Base-by-base conservation (phyloP, 2,329 filamentous ascomycete genomes). In the Elsinoe arachidis region DNA sequence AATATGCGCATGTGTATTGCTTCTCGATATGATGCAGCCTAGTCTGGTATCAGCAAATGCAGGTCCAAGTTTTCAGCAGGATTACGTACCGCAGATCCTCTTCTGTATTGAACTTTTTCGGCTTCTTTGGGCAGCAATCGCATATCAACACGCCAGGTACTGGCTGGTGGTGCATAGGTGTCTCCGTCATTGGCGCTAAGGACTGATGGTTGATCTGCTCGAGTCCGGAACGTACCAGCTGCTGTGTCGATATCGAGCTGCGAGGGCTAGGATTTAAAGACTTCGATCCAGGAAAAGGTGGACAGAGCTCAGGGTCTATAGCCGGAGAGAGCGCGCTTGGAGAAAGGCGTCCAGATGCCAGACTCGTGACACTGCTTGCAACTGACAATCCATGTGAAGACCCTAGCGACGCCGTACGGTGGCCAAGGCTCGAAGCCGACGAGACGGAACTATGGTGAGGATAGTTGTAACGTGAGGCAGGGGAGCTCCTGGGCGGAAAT, bases 61-160 rank as follows among this genome's bases (percentile, higher is more conserved):
- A 41, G 5, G 19, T 6, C 33, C 30, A 33, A 19, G 9, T 21
- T 9, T 34, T 47, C 26, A 30, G 30, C 38, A 33, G 10, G 55
- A 38, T 2, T 62, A 75, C 84, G 74, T 82, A 96, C 91, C 84
- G 84, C 57, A 97, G 76, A 63, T 96, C 89, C 62, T 92, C 87
- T 61, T 83, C 79, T 3, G 83, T 88, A 64, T 95, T 89, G 66
- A 96, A 96, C 68, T 95, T 95, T 73, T 95, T 96, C 1, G 91
- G 91, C 73, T 96, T 96, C 73, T 96, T 96, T 0, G 90, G 91
- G 72, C 91, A 97, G 71, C 92, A 97, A 67, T 96, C 90, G 73
- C 91, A 97, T 73, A 96, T 84, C 65, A 78, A 85, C 33, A 81
- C 69, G 17, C 81, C 81, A n/a, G 54, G 41, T 9, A 56, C 41